Base-by-base conservation (phyloP, 805 yeast genomes). In the Danielia oregonensis region DNA sequence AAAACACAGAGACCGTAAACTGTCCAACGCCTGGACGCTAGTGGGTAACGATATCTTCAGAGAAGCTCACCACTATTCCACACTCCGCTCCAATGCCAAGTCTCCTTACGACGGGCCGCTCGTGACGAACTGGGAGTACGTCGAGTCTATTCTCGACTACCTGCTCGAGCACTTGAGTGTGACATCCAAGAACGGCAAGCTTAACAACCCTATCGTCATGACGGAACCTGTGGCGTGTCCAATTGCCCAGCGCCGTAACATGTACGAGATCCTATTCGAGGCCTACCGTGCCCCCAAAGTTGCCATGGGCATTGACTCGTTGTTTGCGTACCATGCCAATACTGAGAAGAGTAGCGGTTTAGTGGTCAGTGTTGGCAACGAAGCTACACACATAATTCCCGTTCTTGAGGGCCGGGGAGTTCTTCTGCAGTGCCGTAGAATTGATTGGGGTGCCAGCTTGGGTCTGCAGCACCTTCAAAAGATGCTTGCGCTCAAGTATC, bases 401-500 rank as follows among this genome's bases (percentile, higher is more conserved):
- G 86, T 91, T 2, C 44, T 86, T 2, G 54, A 75, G n/a, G 87
- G 88, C 0, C 64, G 65, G 35, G 89, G 94, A 0, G 44, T 79
- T 2, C 56, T 86, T 35, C 63, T 73, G 17, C 82, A 80, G 38
- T 66, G 88, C 6, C 88, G 87, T 51, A 69, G 97, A 51, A 76
- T 93, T 24, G 87, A 86, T 53, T 86, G 93, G 86, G 97, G 97
- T 40, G 97, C 96, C 8, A 75, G 76, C 42, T 84, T 76, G 28
- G 73, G 89, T 1, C 75, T 72, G 19, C 76, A 72, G 25, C 89
- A 72, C 47, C 55, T 93, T 52, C 73, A 71, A 37, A 73, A 69
- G 45, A 70, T 82, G 23, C 60, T 93, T 31, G 70, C 79, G 2
- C 66, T 93, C 51, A 93, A 93, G 56, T 93, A 93, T 58, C 97